A percentile compares a stretch with the other conserved stretches of the same genome.
phyloP scores from a whole-genome alignment of 306 rosid genomes.

The Vigna trinervia region DNA sequence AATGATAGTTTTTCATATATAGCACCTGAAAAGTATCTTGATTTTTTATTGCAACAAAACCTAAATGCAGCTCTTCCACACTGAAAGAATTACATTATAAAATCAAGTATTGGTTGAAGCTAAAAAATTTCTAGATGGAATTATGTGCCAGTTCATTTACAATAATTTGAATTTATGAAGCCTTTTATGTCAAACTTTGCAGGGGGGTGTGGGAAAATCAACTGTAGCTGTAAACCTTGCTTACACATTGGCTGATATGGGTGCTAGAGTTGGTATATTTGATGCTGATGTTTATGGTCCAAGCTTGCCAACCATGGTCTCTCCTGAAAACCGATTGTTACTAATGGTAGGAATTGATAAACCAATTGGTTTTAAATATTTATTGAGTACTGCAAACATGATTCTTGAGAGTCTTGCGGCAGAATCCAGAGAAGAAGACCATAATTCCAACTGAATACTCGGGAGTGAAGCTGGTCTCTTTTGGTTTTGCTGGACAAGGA shows the following conservation, averaged over 20 bases:
- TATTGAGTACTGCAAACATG: slow-evolving; percentile 44
- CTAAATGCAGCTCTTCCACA: neutral
- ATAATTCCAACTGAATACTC: slow-evolving; percentile 92
- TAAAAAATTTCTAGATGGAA: slow-evolving; percentile 5
- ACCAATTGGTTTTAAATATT: slow-evolving; percentile 30
- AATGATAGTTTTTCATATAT: neutral
- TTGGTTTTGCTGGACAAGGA: slow-evolving; percentile 98
- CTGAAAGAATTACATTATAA: neutral
- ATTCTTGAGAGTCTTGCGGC: slow-evolving; percentile 42
- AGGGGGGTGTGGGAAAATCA: slow-evolving; percentile 99
- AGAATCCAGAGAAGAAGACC: slow-evolving; percentile 86
- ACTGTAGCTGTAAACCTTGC: slow-evolving; percentile 96
- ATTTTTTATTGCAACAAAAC: slow-evolving; percentile 21
- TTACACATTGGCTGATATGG: slow-evolving; percentile 96
- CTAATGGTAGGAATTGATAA: slow-evolving; percentile 69
- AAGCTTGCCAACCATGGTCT: slow-evolving; percentile 98
- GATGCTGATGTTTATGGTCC: slow-evolving; percentile 99
- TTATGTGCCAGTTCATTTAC: slow-evolving; percentile 27
- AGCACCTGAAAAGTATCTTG: slow-evolving; percentile 4
- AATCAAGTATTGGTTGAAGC: slow-evolving; percentile 11
- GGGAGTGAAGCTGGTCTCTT: slow-evolving; percentile 95
- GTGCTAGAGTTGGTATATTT: slow-evolving; percentile 97
- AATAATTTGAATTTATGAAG: slow-evolving; percentile 31
- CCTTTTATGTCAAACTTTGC: slow-evolving; percentile 44
- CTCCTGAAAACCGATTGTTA: slow-evolving; percentile 87